Conservation (phyloP, 352 stramenopile species). For the Pythium plurisporium region DNA sequence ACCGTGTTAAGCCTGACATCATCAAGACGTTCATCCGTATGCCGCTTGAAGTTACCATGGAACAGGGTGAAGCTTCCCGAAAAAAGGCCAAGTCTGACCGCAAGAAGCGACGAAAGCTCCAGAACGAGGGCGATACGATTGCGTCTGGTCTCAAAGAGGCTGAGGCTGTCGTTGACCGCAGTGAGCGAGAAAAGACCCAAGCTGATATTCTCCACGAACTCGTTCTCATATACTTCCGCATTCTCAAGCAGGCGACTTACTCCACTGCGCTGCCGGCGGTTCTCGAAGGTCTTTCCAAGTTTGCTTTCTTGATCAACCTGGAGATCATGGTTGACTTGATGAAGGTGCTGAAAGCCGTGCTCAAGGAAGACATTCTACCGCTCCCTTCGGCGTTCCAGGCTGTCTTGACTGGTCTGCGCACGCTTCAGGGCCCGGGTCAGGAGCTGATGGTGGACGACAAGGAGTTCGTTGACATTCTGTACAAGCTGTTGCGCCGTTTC, state of each 20-base stretch:
- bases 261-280: slow-evolving; percentile 89
- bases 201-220: slow-evolving; percentile 93
- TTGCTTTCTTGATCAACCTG: slow-evolving; percentile 97
- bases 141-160: slow-evolving; percentile 92
- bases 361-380: slow-evolving; percentile 75
- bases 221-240: slow-evolving; percentile 95
- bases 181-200: slow-evolving; percentile 91
- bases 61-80: slow-evolving; percentile 69
- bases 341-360: slow-evolving; percentile 92
- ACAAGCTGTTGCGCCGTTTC: slow-evolving; percentile 81
- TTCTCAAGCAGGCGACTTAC: slow-evolving; percentile 91
- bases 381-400: slow-evolving; percentile 68
- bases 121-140: slow-evolving; percentile 80
- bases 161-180: slow-evolving; percentile 91
- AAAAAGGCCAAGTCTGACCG: slow-evolving; percentile 80
- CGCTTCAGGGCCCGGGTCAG: slow-evolving; percentile 90
- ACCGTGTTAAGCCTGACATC: slow-evolving; percentile 72
- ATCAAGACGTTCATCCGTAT: slow-evolving; percentile 74
- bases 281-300: slow-evolving; percentile 92
- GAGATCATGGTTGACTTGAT: slow-evolving; percentile 97
- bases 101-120: slow-evolving; percentile 76
- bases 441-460: slow-evolving; percentile 97
- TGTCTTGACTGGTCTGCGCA: slow-evolving; percentile 91
- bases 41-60: slow-evolving; percentile 84
- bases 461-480: slow-evolving; percentile 94